Conservation (phyloP, 2,329 filamentous ascomycete species). For the Verticillium klebahnii region DNA sequence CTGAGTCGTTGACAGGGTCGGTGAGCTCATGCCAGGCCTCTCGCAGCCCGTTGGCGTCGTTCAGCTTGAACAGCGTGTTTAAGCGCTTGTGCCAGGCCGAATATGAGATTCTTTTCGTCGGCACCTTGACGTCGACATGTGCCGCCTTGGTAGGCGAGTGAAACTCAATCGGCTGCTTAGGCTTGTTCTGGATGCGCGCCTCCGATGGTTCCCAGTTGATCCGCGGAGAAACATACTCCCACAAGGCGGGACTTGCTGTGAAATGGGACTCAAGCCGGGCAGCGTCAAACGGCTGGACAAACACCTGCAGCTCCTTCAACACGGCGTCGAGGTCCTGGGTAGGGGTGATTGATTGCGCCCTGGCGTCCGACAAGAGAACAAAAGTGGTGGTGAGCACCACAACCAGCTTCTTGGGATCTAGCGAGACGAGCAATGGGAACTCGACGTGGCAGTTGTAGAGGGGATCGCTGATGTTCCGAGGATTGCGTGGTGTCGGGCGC, state of each 20-base stretch:
- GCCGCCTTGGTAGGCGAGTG: not conserved
- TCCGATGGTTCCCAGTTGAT: conserved; percentile 7
- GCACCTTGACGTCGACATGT: not conserved
- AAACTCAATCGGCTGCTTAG: not conserved
- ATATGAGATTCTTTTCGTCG: conserved; percentile 4
- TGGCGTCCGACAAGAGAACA: conserved; percentile 8
- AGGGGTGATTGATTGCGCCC: not conserved
- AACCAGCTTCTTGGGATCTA: not conserved
- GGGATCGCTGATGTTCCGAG: conserved; percentile 13
- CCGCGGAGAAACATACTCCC: conserved; percentile 8
- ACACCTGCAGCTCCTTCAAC: conserved; percentile 2
- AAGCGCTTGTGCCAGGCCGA: conserved; percentile 10
- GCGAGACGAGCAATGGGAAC: not conserved
- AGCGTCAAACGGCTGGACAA: conserved; percentile 9
- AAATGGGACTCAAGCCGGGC: conserved; percentile 6
- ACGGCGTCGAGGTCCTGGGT: conserved; percentile 3
- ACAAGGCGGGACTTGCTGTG: conserved; percentile 3
- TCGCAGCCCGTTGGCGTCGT: conserved; percentile 2
- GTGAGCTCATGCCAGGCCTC: conserved; percentile 26
- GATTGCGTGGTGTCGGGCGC: not conserved
- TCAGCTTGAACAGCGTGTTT: conserved; percentile 3
- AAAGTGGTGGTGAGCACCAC: conserved; percentile 9
- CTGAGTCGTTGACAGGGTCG: conserved; percentile 16
- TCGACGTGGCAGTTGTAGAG: conserved; percentile 19
- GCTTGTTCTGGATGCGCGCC: conserved; percentile 1